Evolutionary conservation across 495 filamentous ascomycete genomes (phyloP).

Genomic region (Penicillium coprophilum): DNA sequence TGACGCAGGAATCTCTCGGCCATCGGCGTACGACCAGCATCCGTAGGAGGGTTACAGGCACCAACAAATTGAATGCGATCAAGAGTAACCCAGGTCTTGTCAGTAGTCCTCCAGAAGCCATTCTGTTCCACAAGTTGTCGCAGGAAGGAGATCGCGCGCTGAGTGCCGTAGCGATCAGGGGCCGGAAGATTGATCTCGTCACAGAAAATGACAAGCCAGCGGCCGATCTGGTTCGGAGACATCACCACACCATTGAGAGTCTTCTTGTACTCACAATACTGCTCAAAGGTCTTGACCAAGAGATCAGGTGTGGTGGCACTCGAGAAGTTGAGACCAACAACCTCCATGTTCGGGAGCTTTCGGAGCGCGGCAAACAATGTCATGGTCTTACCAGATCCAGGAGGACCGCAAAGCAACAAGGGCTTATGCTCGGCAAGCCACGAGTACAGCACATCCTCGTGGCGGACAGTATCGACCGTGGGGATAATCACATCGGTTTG

Average conservation of each 20-base stretch:
- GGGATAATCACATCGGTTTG: constrained; percentile 98
- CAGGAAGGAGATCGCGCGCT: constrained; percentile 94
- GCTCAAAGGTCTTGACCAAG: constrained; percentile 97
- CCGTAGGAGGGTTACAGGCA: constrained; percentile 98
- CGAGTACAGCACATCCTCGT: constrained; percentile 97
- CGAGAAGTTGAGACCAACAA: constrained; percentile 98
- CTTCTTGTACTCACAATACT: constrained; percentile 99
- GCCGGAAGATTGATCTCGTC: constrained; percentile 99
- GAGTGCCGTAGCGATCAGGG: constrained; percentile 95
- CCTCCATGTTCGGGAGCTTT: constrained; percentile 97
- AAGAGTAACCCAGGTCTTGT: constrained; percentile 96
- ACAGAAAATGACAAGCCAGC: constrained; percentile 98
- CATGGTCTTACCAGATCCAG: constrained; percentile 99
- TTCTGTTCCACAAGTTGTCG: constrained; percentile 97
- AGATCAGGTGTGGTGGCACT: constrained; percentile 97
- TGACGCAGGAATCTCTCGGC: constrained; percentile 91
- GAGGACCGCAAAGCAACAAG: constrained; percentile 91
- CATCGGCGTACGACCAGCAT: constrained; percentile 93
- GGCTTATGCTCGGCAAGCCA: constrained; percentile 99
- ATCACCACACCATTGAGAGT: constrained; percentile 94
- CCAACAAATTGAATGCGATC: constrained; percentile 99
- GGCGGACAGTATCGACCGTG: constrained; percentile 91
- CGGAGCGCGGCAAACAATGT: constrained; percentile 95
- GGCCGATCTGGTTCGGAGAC: constrained; percentile 92
- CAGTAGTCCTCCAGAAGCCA: constrained; percentile 95